Evolutionary conservation across 2,329 filamentous ascomycete genomes (phyloP), one percentile per base, ranked within the genome.

Genomic region (Ophiocordyceps camponoti-rufipedis): DNA sequence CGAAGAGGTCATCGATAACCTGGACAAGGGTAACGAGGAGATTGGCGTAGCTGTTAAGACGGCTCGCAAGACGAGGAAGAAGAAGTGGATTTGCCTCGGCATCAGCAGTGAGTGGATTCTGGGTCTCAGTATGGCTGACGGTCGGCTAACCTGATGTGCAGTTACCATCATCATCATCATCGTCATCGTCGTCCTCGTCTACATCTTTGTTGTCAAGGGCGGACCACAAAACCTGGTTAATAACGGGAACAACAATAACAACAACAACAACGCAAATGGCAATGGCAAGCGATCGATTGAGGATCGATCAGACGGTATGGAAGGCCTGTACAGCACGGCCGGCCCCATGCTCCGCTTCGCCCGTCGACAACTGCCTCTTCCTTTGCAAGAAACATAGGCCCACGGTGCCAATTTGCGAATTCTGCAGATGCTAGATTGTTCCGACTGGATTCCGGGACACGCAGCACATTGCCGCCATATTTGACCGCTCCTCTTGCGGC

Each of bases 31-130:
- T 51, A 95, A 91, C 58, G 74, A 78, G 50, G 78, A 95, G 62
- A 83, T 96, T 48, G 78, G 73, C 38, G 75, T 74, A n/a, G 88
- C 88, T 12, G 83, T 94, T 50, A 71, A 74, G 49, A 94, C 85
- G 53, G 89, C 89, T 9, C 73, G 82, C 60, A 75, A 78, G 54
- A 85, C 82, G 44, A 75, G 85, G 54, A 85, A 79, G 68, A 94
- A 93, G 86, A 95, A 95, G 82, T 95, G 87, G 88, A 88, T 84
- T 61, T 94, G 87, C 70, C 66, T 94, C 53, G 79, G 81, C 56
- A 85, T 95, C 56, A 67, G 71, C 54, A 66, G 73, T 77, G 68
- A 54, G 73, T 57, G 18, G 31, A 12, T 23, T 13, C 5, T 38
- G 10, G n/a, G 13, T 16, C 6, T 29, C 11, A 19, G 14, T 4